These are phyloP conservation scores for Chrysochromulina parva DNA, from an alignment of 78 protist genomes.

Conservation along the genomic window DNA sequence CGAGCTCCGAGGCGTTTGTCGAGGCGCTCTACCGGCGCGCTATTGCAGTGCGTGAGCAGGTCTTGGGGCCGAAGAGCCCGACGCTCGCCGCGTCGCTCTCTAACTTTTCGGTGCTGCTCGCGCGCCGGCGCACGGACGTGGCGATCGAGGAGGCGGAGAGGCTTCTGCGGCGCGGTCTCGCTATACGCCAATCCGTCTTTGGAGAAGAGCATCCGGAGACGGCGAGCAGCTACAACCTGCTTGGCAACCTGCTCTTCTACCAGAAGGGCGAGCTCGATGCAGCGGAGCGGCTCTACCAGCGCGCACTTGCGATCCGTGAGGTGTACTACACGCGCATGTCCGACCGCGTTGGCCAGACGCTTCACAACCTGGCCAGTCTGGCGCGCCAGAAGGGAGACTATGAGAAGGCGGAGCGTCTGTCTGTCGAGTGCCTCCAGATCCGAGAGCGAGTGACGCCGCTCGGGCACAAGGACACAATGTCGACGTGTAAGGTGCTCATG, in stretches of 20 bases:
- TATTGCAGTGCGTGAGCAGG: not conserved
- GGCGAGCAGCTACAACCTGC: not conserved
- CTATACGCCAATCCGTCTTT: not conserved
- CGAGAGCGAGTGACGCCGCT: not conserved
- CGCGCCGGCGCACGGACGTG: not conserved
- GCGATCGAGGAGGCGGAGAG: not conserved
- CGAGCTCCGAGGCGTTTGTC: not conserved
- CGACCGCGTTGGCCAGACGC: slow-evolving; percentile 7
- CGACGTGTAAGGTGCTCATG: not conserved
- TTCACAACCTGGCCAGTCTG: not conserved
- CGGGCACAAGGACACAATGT: not conserved
- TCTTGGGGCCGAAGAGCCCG: not conserved
- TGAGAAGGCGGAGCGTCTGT: not conserved
- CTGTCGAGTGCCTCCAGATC: not conserved
- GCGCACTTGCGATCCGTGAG: not conserved
- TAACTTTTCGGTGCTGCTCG: not conserved
- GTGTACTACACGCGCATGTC: too few relatives aligned
- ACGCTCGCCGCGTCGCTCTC: not conserved
- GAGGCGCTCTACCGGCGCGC: not conserved
- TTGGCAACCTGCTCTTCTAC: not conserved
- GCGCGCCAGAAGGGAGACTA: not conserved
- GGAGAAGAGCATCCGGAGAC: not conserved
- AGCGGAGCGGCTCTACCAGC: slow-evolving; percentile 1
- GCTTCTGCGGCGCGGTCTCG: not conserved
- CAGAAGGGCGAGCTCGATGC: not conserved